Percentiles rank a stretch among this genome's conserved stretches.
Evolutionary conservation across 208 protist species (phyloP).

Genomic region (Wallacemonas collosoma): DNA sequence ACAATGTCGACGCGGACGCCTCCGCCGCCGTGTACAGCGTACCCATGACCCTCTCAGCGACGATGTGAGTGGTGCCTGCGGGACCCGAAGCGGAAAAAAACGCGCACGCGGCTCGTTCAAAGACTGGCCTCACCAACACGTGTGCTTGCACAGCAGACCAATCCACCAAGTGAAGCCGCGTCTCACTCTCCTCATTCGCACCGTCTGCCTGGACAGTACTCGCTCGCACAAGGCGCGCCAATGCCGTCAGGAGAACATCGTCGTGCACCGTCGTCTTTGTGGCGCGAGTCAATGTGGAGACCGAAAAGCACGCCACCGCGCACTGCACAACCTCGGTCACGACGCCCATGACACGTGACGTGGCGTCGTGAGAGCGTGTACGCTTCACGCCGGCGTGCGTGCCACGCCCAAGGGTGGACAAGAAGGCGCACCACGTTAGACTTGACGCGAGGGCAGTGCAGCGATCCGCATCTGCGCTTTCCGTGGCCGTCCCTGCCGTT

Average conservation of each 20-base stretch:
- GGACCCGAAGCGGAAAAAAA: not conserved
- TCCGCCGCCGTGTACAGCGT: not conserved
- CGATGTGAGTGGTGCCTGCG: not conserved
- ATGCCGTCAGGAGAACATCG: not conserved
- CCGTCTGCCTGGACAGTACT: not conserved
- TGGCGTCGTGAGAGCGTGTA: not conserved
- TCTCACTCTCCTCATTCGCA: not conserved
- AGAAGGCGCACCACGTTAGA: constrained; percentile 17
- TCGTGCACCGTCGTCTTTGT: too few relatives aligned
- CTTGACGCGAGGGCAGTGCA: not conserved
- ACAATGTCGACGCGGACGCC: not conserved
- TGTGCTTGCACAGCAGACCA: not conserved
- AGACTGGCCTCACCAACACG: not conserved
- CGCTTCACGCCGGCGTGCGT: constrained; percentile 1
- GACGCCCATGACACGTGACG: not conserved
- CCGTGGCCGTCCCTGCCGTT: too few relatives aligned
- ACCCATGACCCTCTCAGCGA: not conserved
- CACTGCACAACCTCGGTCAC: not conserved
- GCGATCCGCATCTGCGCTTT: not conserved
- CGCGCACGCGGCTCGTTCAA: not conserved
- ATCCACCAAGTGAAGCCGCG: not conserved
- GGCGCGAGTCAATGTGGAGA: too few relatives aligned
- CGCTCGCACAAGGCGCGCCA: not conserved
- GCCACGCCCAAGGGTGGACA: not conserved
- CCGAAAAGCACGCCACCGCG: not conserved